Conservation (phyloP, 2,329 filamentous ascomycete genomes). For the Trichoderma guizhouense region DNA sequence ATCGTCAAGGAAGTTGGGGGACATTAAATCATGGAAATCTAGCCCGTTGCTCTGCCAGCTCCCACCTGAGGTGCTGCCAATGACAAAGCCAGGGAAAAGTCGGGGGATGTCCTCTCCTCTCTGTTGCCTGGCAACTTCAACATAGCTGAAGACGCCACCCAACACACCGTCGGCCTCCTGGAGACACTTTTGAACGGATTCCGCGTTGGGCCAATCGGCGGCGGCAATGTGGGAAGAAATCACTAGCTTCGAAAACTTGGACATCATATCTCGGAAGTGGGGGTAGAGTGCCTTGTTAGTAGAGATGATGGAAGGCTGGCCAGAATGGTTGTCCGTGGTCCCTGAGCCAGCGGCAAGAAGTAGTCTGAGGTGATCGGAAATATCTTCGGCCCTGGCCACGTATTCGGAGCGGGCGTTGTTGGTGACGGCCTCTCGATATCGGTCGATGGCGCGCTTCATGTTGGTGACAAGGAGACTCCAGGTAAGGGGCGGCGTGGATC, state of each 20-base stretch:
- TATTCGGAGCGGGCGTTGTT: constrained; percentile 83
- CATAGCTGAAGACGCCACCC: constrained; percentile 90
- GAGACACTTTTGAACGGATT: constrained; percentile 91
- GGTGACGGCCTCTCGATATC: constrained; percentile 85
- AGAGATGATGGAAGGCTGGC: constrained; percentile 98
- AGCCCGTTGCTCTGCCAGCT: constrained; percentile 78
- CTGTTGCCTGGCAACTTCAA: constrained; percentile 91
- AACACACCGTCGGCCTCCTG: constrained; percentile 97
- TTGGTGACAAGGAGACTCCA: constrained; percentile 90
- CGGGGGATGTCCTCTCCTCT: constrained; percentile 88
- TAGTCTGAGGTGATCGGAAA: constrained; percentile 90
- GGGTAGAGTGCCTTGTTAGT: constrained; percentile 96
- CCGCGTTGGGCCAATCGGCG: constrained; percentile 89
- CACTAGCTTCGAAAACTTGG: constrained; percentile 97
- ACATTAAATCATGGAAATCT: constrained; percentile 64
- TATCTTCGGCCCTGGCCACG: constrained; percentile 92
- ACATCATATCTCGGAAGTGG: constrained; percentile 99
- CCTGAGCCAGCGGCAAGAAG: constrained; percentile 93
- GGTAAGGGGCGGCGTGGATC: constrained; percentile 72
- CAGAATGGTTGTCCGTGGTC: constrained; percentile 97
- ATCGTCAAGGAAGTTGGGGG: constrained; percentile 83
- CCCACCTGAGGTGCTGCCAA: constrained; percentile 77
- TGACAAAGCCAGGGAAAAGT: constrained; percentile 89
- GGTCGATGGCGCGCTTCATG: constrained; percentile 86
- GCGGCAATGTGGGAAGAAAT: constrained; percentile 97